Evolutionary conservation across 495 filamentous ascomycete genomes (phyloP), one percentile per base, ranked within the genome.

Genomic region (Achaetomiella virescens): DNA sequence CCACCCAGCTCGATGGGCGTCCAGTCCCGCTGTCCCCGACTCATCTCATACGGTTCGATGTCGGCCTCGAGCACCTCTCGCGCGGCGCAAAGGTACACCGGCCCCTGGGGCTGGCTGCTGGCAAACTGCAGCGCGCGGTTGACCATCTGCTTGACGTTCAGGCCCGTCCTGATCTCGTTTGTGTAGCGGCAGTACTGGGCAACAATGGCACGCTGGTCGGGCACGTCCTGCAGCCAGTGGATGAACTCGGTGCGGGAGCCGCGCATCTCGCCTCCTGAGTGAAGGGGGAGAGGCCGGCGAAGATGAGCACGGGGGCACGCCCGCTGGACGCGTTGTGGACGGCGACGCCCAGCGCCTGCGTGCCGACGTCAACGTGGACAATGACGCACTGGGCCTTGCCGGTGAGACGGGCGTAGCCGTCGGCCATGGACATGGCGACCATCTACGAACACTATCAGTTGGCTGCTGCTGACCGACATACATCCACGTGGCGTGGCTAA

Each of bases 181-280:
- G 86, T 74, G 67, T 96, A 97, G n/a, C 92, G 82, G 66, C 92
- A 97, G 67, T 97, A 97, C 71, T 97, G 92, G 2, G 80, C 80
- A 11, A 97, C 77, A 56, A 97, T 96, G 67, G 86, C 84, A 66
- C 89, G 91, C 72, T 97, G 92, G 58, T 97, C 90, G 1, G 91
- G 92, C 9, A 97, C 89, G 71, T 97, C 89, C 65, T 97, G 92
- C 38, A 96, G 91, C 89, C 92, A 97, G 65, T 97, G 92, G 64
- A 96, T 97, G 67, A 92, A 97, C 71, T 97, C 92, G 0, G 90
- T 96, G 38, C 92, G 79, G 3, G 84, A 89, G 2, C 92, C 92
- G 18, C 89, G 79, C 76, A 90, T 81, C 72, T 97, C 92, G 4
- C 92, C 61, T 97, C 91, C 35, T 89, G 82, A 2, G 92, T 97